These are phyloP conservation scores for Lotus japonicus DNA, from an alignment of 306 rosid species.

Conservation along the genomic window DNA sequence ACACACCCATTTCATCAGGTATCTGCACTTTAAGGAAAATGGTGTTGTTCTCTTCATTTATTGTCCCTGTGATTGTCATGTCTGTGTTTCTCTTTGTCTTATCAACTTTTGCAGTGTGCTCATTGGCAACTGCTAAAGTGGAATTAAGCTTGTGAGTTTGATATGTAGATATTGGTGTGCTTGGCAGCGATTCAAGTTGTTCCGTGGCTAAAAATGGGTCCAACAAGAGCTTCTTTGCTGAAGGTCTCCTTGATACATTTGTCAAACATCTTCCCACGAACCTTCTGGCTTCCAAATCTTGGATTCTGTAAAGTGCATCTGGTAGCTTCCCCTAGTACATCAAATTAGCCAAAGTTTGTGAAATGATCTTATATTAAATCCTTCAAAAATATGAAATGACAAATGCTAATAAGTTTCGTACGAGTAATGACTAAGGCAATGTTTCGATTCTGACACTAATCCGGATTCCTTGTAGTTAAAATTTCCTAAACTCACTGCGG, in stretches of 20 bases:
- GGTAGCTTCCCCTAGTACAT: constrained; percentile 73
- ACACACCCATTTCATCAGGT: constrained; percentile 12
- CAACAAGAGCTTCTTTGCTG: constrained; percentile 64
- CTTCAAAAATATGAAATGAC: too few relatives aligned
- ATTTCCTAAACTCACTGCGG: too few relatives aligned
- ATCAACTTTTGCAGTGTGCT: constrained; percentile 10
- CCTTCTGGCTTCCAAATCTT: constrained; percentile 54
- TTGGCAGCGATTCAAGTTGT: constrained; percentile 24
- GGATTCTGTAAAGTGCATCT: constrained; percentile 49
- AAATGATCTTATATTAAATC: background rate
- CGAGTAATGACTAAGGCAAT: too few relatives aligned
- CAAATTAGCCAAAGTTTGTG: background rate
- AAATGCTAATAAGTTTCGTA: too few relatives aligned
- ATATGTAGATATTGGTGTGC: background rate
- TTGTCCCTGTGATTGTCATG: constrained; percentile 71
- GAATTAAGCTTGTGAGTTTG: constrained; percentile 2
- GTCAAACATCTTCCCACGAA: constrained; percentile 76
- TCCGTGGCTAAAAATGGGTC: constrained; percentile 64
- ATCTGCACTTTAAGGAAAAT: constrained; percentile 65
- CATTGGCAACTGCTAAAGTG: background rate
- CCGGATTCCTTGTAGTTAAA: too few relatives aligned
- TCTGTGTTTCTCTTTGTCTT: constrained; percentile 34
- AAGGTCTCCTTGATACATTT: constrained; percentile 54
- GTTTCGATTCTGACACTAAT: too few relatives aligned
- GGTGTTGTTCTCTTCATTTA: constrained; percentile 53